Conservation (phyloP, 2,329 filamentous ascomycete genomes). For the Dothideomycetes sp. region DNA sequence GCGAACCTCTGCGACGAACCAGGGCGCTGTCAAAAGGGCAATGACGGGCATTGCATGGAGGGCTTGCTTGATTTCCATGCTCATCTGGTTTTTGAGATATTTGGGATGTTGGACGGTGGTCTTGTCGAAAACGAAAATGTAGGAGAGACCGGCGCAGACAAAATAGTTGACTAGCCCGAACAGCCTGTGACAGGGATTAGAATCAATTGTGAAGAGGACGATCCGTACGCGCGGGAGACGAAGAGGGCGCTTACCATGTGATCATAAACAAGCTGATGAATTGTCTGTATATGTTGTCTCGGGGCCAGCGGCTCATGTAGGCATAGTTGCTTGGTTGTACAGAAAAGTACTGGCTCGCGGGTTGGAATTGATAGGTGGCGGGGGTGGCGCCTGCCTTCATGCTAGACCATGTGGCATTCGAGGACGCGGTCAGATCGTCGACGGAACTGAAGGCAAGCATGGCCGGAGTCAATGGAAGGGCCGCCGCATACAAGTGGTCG, state of each 20-base stretch:
- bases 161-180: slow-evolving; percentile 83
- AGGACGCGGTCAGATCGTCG: slow-evolving; percentile 38
- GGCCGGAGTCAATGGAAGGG: slow-evolving; percentile 49
- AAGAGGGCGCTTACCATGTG: slow-evolving; percentile 54
- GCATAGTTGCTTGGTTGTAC: slow-evolving; percentile 64
- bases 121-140: slow-evolving; percentile 85
- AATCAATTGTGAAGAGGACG: slow-evolving; percentile 6
- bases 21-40: slow-evolving; percentile 67
- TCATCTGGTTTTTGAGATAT: slow-evolving; percentile 88
- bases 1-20: slow-evolving; percentile 73
- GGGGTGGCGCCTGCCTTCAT: slow-evolving; percentile 27
- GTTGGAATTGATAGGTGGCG: slow-evolving; percentile 54
- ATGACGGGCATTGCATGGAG: slow-evolving; percentile 69
- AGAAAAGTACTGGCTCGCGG: slow-evolving; percentile 58
- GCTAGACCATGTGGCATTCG: slow-evolving; percentile 45
- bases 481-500: slow-evolving; percentile 65
- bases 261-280: slow-evolving; percentile 66
- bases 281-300: slow-evolving; percentile 71
- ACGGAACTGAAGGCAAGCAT: slow-evolving; percentile 42
- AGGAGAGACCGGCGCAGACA: slow-evolving; percentile 70
- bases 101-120: slow-evolving; percentile 79
- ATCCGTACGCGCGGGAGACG: background rate
- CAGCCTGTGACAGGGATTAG: slow-evolving; percentile 51
- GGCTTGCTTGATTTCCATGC: slow-evolving; percentile 74
- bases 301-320: slow-evolving; percentile 64